These are phyloP conservation scores for Platanthera guangdongensis DNA, from an alignment of 106 monocot species.

Conservation along the genomic window DNA sequence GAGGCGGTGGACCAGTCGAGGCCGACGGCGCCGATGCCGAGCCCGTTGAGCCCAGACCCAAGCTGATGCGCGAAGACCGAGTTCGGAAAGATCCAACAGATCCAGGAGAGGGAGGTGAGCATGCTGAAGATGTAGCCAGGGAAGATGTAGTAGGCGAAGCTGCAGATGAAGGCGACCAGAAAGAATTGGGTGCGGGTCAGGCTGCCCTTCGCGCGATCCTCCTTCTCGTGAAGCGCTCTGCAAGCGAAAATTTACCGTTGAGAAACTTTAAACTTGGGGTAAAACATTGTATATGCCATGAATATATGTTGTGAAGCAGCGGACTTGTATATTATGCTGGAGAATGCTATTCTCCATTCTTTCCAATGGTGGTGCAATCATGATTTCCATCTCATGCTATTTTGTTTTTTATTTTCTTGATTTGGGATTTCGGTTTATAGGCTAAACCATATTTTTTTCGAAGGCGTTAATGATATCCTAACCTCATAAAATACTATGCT, in stretches of 20 bases:
- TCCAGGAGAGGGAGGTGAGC: slow-evolving; percentile 85
- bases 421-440: too few species aligned
- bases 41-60: slow-evolving; percentile 66
- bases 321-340: too few species aligned
- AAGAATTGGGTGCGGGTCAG: slow-evolving; percentile 80
- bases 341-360: too few species aligned
- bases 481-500: too few species aligned
- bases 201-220: slow-evolving; percentile 35
- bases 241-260: not conserved
- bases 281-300: too few species aligned
- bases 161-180: slow-evolving; percentile 66
- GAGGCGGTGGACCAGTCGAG: slow-evolving; percentile 83
- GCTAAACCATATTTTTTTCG: too few species aligned
- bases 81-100: slow-evolving; percentile 69
- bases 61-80: slow-evolving; percentile 80
- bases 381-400: too few species aligned
- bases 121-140: slow-evolving; percentile 80
- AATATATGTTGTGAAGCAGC: too few species aligned
- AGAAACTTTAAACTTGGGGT: not conserved
- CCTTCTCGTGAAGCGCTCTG: slow-evolving; percentile 90
- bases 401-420: too few species aligned
- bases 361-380: too few species aligned
- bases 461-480: too few species aligned
- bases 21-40: slow-evolving; percentile 68
- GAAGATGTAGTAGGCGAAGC: slow-evolving; percentile 79